Base-by-base conservation (phyloP, 2,329 filamentous ascomycete species). In the Nothomitra cinnamomea region DNA sequence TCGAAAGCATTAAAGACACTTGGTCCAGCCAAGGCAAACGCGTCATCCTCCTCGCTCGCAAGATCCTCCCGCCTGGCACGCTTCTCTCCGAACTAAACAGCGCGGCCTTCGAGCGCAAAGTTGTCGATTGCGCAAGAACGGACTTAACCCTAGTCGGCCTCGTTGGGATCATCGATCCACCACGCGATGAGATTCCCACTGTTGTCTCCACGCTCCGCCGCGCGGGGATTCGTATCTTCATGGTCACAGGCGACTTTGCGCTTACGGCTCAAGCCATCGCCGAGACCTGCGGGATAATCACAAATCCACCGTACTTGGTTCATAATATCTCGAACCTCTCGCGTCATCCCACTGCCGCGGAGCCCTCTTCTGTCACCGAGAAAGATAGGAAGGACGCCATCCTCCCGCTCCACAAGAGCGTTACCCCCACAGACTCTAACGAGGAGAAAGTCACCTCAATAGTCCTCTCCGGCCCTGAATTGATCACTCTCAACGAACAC, bases 191-290 rank as follows among this genome's bases (percentile, higher is more conserved):
- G 59, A 80, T 80, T 32, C 74, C 77, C 0, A 70, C 70, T 12
- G 77, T 80, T 1, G 69, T 80, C 28, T 67, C 70, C 15, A 84
- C 76, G 0, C 71, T 87, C 15, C 76, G 83, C 12, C 72, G 76
- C 1, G 85, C 85, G 2, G 82, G 83, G 1, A 83, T 89, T 53
- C 73, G 80, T n/a, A 79, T 87, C 28, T 82, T 85, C 65, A 89
- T 89, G 84, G 84, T 78, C 58, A 89, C 85, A 1, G 83, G 85
- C 8, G 85, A 89, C 61, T 87, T 85, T 62, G 80, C 81, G 24
- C 72, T 87, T 15, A 89, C 85, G 0, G 84, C 85, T 0, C 73
- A 79, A 57, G 81, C 83, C 1, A 87, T 89, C 57, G 83, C 84
- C 0, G 71, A 75, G 2, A 78, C 87, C 53, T 85, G 82, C 56